Evolutionary conservation across 768 basidiomycete genomes (phyloP).

Genomic region (Mycena filopes): DNA sequence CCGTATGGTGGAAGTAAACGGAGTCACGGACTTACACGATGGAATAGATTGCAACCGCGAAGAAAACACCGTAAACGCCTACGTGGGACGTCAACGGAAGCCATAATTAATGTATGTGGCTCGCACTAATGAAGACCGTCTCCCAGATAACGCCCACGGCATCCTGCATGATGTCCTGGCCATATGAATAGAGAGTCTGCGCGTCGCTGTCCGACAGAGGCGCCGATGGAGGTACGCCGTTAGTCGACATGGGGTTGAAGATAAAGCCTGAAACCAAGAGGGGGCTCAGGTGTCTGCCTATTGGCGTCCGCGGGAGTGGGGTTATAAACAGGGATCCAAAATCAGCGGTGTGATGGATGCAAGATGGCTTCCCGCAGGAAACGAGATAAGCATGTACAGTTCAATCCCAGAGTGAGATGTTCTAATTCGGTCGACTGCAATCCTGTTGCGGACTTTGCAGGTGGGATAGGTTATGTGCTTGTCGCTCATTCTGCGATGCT

Average conservation of each 20-base stretch:
- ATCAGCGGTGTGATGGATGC: too few relatives aligned
- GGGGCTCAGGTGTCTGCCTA: too few relatives aligned
- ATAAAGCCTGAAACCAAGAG: too few relatives aligned
- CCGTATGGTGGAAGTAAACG: not conserved
- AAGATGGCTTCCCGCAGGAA: too few relatives aligned
- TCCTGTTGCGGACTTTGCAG: too few relatives aligned
- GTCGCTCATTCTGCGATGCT: too few relatives aligned
- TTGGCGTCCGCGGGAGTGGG: too few relatives aligned
- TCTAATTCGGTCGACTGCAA: too few relatives aligned
- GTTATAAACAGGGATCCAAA: too few relatives aligned
- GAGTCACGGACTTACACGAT: constrained; percentile 1
- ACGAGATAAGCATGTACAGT: too few relatives aligned
- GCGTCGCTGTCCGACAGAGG: not conserved
- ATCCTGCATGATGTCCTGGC: not conserved
- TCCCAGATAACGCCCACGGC: constrained; percentile 12
- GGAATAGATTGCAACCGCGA: constrained; percentile 1
- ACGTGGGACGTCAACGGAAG: not conserved
- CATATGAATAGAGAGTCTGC: not conserved
- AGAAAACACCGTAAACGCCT: constrained; percentile 13
- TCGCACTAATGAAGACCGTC: constrained; percentile 6
- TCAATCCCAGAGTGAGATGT: too few relatives aligned
- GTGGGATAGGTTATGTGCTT: too few relatives aligned
- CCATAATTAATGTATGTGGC: not conserved
- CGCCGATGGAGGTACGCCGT: not conserved
- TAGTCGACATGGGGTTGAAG: not conserved